These are phyloP conservation scores for Hymenotorrendiella dingleyae DNA, from an alignment of 2,329 filamentous ascomycete genomes.

Conservation along the genomic window DNA sequence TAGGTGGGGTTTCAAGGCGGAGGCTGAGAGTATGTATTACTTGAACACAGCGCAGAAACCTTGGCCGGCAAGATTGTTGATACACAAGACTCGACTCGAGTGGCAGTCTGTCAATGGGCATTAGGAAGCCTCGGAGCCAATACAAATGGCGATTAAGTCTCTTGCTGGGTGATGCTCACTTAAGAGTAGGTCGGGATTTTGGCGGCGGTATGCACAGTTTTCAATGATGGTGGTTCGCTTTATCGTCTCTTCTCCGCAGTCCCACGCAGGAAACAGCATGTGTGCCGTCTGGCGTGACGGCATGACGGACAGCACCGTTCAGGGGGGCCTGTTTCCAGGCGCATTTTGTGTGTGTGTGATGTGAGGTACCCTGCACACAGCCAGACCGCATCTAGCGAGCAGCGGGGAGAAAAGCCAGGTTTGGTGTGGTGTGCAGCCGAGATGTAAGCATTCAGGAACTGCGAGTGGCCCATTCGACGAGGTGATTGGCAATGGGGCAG, in stretches of 20 bases:
- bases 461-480: background rate
- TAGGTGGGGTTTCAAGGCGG: background rate
- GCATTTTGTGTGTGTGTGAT: conserved; percentile 1
- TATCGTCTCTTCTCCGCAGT: conserved; percentile 3
- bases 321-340: background rate
- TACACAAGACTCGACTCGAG: conserved; percentile 5
- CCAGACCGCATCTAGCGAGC: background rate
- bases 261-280: background rate
- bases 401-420: background rate
- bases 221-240: background rate
- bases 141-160: background rate
- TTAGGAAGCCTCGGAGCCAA: background rate
- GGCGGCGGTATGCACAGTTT: background rate
- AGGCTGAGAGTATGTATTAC: background rate
- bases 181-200: background rate
- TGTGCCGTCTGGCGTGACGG: background rate
- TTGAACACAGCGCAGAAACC: conserved; percentile 10
- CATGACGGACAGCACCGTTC: background rate
- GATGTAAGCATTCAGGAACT: background rate
- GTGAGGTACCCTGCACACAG: conserved; percentile 3
- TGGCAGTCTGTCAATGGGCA: background rate
- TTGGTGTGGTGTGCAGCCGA: background rate
- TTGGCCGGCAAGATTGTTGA: conserved; percentile 23
- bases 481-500: background rate
- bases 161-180: too few species aligned